Evolutionary conservation across 305 asterid species (phyloP).

Genomic region (Solanum aculeatissimum): DNA sequence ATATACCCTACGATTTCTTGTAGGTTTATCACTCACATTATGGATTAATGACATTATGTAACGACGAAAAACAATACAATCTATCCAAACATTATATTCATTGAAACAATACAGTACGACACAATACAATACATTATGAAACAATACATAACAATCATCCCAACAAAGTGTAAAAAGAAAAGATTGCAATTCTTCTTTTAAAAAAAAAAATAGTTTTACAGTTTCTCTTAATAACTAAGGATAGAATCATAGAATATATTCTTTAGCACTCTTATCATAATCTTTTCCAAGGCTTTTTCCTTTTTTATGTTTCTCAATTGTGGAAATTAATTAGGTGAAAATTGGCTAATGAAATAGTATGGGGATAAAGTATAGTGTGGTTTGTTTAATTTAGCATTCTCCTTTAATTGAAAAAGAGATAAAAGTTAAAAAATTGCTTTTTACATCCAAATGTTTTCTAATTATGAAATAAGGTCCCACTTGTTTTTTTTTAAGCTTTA

Average conservation of each 20-base stretch:
- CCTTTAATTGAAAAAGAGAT: not conserved
- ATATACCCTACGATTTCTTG: too few relatives aligned
- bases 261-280: constrained; percentile 1
- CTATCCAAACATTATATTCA: too few relatives aligned
- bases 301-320: not conserved
- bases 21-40: too few relatives aligned
- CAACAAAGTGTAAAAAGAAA: not conserved
- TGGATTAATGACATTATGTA: too few relatives aligned
- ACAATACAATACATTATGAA: too few relatives aligned
- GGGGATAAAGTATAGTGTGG: not conserved
- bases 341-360: not conserved
- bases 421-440: not conserved
- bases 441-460: not conserved
- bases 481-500: not conserved
- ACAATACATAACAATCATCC: too few relatives aligned
- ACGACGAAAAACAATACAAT: too few relatives aligned
- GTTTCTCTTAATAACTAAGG: not conserved
- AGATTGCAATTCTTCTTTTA: too few relatives aligned
- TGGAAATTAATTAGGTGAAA: not conserved
- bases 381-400: not conserved
- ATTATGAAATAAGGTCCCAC: not conserved
- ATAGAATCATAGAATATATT: constrained; percentile 1
- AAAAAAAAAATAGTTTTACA: not conserved
- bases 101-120: too few relatives aligned
- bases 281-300: not conserved